phyloP scores from a whole-genome alignment of 192 early-diverging fungal species.

The Thoreauomyces humboldtii region DNA sequence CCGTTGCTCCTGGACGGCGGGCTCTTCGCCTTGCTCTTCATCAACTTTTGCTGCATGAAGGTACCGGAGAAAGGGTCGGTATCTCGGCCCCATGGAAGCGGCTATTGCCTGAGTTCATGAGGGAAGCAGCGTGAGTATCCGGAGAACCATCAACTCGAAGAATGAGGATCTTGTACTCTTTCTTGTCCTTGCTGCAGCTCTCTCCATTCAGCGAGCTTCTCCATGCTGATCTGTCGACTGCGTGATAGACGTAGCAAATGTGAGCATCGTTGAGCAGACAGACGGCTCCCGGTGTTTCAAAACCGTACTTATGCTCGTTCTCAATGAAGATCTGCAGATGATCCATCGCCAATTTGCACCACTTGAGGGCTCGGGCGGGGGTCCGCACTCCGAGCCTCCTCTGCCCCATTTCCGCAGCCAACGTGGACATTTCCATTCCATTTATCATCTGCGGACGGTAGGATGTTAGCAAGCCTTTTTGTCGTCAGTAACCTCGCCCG shows the following conservation, averaged over 20 bases:
- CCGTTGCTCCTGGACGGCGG: background rate
- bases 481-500: too few relatives aligned
- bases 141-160: background rate
- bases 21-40: background rate
- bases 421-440: too few relatives aligned
- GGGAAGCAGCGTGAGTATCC: too few relatives aligned
- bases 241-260: too few relatives aligned
- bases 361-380: constrained; percentile 2
- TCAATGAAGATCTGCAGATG: constrained; percentile 7
- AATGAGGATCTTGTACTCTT: background rate
- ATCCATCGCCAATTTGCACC: constrained; percentile 6
- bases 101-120: background rate
- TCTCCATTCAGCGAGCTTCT: background rate
- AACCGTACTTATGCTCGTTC: constrained; percentile 10
- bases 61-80: constrained; percentile 14
- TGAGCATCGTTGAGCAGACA: too few relatives aligned
- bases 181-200: constrained; percentile 7
- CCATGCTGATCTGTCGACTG: background rate
- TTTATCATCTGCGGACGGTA: too few relatives aligned
- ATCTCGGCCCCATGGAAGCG: constrained; percentile 12
- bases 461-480: too few relatives aligned
- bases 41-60: background rate
- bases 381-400: background rate
- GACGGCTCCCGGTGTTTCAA: too few relatives aligned
- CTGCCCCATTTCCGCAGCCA: background rate